Evolutionary conservation across 805 yeast genomes (phyloP).

Genomic region (Kodamaea lidongshanica): DNA sequence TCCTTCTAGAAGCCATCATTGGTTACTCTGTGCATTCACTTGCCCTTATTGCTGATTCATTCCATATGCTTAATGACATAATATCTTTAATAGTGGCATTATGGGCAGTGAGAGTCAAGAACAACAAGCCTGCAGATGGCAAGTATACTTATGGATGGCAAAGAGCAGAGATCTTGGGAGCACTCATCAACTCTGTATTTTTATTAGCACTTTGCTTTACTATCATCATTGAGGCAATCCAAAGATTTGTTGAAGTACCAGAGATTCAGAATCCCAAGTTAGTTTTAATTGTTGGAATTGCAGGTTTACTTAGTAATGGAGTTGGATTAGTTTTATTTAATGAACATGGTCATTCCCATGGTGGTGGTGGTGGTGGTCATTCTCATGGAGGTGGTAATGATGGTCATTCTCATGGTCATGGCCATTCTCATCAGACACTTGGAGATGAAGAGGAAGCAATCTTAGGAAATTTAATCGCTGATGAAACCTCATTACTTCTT

Average conservation of each 20-base stretch:
- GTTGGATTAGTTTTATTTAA: conserved; percentile 84
- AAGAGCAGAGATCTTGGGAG: conserved; percentile 94
- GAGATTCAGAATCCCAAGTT: conserved; percentile 76
- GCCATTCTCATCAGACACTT: conserved; percentile 5
- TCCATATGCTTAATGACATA: conserved; percentile 95
- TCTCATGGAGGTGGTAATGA: conserved; percentile 20
- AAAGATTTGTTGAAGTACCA: conserved; percentile 78
- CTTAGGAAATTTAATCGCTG: conserved; percentile 34
- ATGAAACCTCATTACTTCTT: conserved; percentile 32
- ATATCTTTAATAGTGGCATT: conserved; percentile 83
- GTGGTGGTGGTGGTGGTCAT: conserved; percentile 47
- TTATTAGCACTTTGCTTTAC: conserved; percentile 87
- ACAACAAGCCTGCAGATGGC: conserved; percentile 73
- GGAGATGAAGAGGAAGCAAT: conserved; percentile 7
- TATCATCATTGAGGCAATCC: conserved; percentile 87
- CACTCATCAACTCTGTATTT: conserved; percentile 89
- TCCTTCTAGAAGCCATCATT: conserved; percentile 74
- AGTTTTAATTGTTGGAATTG: conserved; percentile 72
- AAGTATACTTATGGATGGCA: conserved; percentile 97
- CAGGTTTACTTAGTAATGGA: conserved; percentile 77
- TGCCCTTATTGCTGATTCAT: conserved; percentile 92
- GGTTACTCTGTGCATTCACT: conserved; percentile 92
- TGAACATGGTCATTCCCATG: conserved; percentile 50
- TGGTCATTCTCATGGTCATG: conserved; percentile 2
- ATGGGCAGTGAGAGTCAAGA: conserved; percentile 94